These are phyloP conservation scores for Solanum chaucha DNA, from an alignment of 257 asterid species.

Conservation along the genomic window DNA sequence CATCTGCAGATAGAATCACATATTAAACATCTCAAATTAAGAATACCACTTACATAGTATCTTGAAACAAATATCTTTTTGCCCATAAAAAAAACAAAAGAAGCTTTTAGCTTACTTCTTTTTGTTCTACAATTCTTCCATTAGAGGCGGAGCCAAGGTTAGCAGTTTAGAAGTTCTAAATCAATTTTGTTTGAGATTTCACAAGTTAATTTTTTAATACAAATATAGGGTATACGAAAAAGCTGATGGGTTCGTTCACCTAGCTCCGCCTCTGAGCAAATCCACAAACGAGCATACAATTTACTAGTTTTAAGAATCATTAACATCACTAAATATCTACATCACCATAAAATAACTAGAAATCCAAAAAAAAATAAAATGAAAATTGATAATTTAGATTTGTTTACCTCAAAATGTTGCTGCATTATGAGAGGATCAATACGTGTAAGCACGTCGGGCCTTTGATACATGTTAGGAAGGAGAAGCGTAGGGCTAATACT, in stretches of 20 bases:
- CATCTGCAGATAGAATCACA: not conserved
- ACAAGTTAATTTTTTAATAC: no score
- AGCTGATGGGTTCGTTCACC: no score
- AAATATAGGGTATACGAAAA: no score
- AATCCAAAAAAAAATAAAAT: no score
- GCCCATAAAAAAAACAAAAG: not conserved
- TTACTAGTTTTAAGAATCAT: not conserved
- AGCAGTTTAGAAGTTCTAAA: no score
- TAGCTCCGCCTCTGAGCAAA: no score
- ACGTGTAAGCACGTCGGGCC: constrained; percentile 10
- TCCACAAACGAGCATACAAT: not conserved
- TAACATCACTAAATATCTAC: not conserved
- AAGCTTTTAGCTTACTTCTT: not conserved
- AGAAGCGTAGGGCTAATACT: constrained; percentile 13
- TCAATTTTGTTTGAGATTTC: no score
- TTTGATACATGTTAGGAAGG: constrained; percentile 13
- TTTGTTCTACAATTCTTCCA: not conserved
- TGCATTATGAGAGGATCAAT: constrained; percentile 17
- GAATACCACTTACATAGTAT: not conserved
- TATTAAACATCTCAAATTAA: not conserved
- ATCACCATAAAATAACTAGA: not conserved
- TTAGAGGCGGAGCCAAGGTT: no score
- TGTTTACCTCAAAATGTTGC: constrained; percentile 14
- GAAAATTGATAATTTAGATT: not conserved
- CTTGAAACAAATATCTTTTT: not conserved